phyloP scores from a whole-genome alignment of 2,329 filamentous ascomycete species.

The Beauveria varroae region DNA sequence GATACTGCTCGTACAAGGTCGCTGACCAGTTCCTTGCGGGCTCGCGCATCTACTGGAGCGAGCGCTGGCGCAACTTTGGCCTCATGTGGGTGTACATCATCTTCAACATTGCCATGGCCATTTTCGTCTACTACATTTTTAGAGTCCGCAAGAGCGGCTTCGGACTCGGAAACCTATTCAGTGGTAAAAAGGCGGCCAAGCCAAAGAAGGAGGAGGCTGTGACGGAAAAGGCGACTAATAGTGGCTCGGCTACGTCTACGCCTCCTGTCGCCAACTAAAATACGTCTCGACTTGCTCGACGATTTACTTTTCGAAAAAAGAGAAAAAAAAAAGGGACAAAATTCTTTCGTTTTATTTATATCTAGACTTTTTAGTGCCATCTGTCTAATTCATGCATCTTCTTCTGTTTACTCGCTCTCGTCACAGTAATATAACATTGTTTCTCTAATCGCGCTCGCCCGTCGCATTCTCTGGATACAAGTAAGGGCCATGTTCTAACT shows the following conservation, averaged over 20 bases:
- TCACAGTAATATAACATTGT: too few relatives aligned
- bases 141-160: slow-evolving; percentile 35
- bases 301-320: background rate
- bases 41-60: slow-evolving; percentile 39
- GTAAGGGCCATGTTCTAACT: too few relatives aligned
- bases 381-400: background rate
- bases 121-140: slow-evolving; percentile 56
- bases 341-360: background rate
- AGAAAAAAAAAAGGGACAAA: background rate
- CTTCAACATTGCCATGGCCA: slow-evolving; percentile 54
- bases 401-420: background rate
- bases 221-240: background rate
- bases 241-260: background rate
- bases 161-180: slow-evolving; percentile 5
- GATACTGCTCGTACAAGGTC: slow-evolving; percentile 57
- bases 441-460: too few relatives aligned
- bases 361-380: background rate
- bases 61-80: slow-evolving; percentile 64
- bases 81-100: slow-evolving; percentile 59
- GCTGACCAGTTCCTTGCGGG: slow-evolving; percentile 53
- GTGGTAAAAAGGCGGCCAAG: slow-evolving; percentile 4
- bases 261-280: background rate
- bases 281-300: background rate
- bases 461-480: too few relatives aligned
- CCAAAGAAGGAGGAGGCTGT: background rate